Percentiles rank a stretch among this genome's conserved stretches.
Conservation (phyloP, 2,329 filamentous ascomycete species). For the Colletotrichum filicis region DNA sequence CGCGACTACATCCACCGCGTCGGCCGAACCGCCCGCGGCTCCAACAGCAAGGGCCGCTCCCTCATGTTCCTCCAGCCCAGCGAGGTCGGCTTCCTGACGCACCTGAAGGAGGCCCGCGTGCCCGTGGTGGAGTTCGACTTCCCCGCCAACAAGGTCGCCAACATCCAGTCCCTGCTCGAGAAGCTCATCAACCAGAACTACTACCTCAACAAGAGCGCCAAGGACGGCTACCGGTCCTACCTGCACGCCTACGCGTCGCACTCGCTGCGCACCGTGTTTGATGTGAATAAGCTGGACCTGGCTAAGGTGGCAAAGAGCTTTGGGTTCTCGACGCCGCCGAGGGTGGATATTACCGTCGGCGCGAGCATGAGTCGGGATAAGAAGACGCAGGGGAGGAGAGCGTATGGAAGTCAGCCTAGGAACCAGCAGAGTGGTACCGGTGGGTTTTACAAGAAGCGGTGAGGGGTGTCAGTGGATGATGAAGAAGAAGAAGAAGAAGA, state of each 20-base stretch:
- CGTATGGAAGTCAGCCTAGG: constrained; percentile 82
- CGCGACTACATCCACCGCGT: constrained; percentile 96
- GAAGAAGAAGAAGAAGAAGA: not conserved
- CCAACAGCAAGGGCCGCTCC: constrained; percentile 84
- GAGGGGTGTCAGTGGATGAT: not conserved
- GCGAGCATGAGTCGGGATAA: constrained; percentile 81
- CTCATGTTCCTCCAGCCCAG: constrained; percentile 93
- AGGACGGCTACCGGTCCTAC: constrained; percentile 87
- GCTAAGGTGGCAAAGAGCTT: constrained; percentile 87
- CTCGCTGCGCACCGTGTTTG: constrained; percentile 69
- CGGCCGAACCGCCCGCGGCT: constrained; percentile 89
- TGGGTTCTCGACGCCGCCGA: constrained; percentile 80
- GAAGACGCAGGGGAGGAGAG: constrained; percentile 72
- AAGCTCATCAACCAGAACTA: constrained; percentile 96
- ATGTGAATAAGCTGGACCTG: constrained; percentile 85
- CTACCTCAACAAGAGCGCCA: constrained; percentile 89
- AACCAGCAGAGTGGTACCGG: constrained; percentile 51
- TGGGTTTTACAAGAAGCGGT: constrained; percentile 47
- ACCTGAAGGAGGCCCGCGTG: constrained; percentile 90
- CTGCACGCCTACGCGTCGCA: constrained; percentile 93
- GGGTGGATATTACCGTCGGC: constrained; percentile 86
- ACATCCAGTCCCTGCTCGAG: constrained; percentile 91
- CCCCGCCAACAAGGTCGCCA: constrained; percentile 89
- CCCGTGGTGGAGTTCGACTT: constrained; percentile 98
- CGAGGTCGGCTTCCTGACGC: constrained; percentile 91